Evolutionary conservation across 164 flowering plant genomes (phyloP), one percentile per base, ranked within the genome.

Genomic region (Houttuynia cordata): DNA sequence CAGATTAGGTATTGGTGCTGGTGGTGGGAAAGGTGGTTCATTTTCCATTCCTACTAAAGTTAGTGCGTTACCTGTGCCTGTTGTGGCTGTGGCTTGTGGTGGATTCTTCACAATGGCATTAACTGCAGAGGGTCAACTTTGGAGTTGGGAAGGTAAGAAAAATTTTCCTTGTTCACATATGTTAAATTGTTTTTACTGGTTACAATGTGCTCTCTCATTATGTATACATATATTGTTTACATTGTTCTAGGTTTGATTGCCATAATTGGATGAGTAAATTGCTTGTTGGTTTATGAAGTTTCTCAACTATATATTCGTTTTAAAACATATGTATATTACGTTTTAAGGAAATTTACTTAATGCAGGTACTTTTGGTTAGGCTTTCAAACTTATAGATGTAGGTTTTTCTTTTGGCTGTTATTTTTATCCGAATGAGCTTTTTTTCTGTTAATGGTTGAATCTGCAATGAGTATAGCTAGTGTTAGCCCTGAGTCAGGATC

Each of bases 141-240:
- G 98, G 98, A 88, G 80, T 54, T 88, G 96, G 96, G 98, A 95
- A 71, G 98, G 96, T 88, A 70, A n/a, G 62, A 15, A 20, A 23
- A 20, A 53, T 19, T 19, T 53, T 53, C 18, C 10, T 20, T 20
- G 10, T 20, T 0, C 7, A 10, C 20, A 18, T 25, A 30, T 30
- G 37, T 47, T 0, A 2, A 8, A 37, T 41, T 13, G n/a, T 21
- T 18, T 51, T 39, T 3, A 53, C 13, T 30, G 34, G n/a, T 19
- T 51, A 50, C 20, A 14, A 10, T 24, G 50, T 61, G 53, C 1
- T 10, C 18, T 1, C 9, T 24, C 12, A 24, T 12, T 24, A 30
- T 24, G 37, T 22, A 1, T 5, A n/a, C n/a, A n/a, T n/a, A 55
- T 21, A 24, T 55, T 22, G 21, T 30, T 24, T 54, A 10, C 21